These are phyloP conservation scores for Kodamaea nitidulidarum DNA, from an alignment of 805 yeast species.

Conservation along the genomic window DNA sequence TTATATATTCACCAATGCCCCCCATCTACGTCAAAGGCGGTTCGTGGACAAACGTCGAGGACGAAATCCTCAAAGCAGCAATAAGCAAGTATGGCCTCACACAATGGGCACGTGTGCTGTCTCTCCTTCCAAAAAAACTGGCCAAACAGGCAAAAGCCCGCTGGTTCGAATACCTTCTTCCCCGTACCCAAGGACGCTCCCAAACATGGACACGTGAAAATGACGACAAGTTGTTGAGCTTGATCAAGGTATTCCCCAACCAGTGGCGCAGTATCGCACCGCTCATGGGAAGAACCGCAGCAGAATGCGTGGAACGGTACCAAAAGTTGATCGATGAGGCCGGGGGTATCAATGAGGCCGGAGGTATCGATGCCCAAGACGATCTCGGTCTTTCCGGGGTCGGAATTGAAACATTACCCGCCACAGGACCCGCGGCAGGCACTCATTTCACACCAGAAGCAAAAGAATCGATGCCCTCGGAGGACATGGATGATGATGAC, in stretches of 20 bases:
- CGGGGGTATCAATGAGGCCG: slow-evolving; percentile 22
- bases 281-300: slow-evolving; percentile 76
- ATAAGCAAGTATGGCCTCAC: slow-evolving; percentile 89
- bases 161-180: slow-evolving; percentile 87
- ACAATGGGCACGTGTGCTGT: slow-evolving; percentile 92
- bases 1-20: slow-evolving; percentile 28
- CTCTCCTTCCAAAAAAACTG: slow-evolving; percentile 76
- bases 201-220: slow-evolving; percentile 70
- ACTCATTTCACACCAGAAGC: slow-evolving; percentile 67
- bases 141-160: slow-evolving; percentile 91
- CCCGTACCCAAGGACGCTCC: slow-evolving; percentile 50
- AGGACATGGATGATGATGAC: slow-evolving; percentile 73
- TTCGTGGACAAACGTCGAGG: slow-evolving; percentile 82
- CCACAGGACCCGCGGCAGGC: slow-evolving; percentile 31
- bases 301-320: slow-evolving; percentile 81
- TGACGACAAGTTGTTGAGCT: slow-evolving; percentile 63
- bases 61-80: slow-evolving; percentile 85
- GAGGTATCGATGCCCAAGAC: slow-evolving; percentile 17
- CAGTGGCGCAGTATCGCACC: slow-evolving; percentile 95
- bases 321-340: slow-evolving; percentile 62
- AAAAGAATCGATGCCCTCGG: slow-evolving; percentile 64
- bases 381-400: slow-evolving; percentile 46
- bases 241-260: slow-evolving; percentile 74
- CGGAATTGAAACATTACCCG: slow-evolving; percentile 49
- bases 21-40: slow-evolving; percentile 79